Evolutionary conservation across 768 basidiomycete species (phyloP).

Genomic region (Mycena filopes): DNA sequence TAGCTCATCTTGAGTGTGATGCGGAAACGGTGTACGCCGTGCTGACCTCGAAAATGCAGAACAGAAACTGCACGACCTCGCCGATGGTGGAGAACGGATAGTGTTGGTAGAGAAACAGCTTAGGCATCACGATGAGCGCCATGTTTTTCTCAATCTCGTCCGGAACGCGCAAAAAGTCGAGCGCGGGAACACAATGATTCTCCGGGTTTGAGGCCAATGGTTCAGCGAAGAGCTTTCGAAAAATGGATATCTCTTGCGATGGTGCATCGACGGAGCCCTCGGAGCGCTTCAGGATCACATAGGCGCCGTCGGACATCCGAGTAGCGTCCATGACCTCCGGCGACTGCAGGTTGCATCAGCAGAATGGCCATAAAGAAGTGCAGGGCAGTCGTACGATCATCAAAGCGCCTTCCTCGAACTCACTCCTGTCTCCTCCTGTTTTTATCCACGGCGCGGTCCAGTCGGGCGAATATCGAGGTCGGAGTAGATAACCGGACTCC

Average conservation of each 20-base stretch:
- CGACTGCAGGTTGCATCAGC: slow-evolving; percentile 20
- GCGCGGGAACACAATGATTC: too few relatives aligned
- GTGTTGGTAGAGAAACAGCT: too few relatives aligned
- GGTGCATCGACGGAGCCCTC: slow-evolving; percentile 14
- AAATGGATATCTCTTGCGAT: slow-evolving; percentile 1
- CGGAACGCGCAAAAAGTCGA: too few relatives aligned
- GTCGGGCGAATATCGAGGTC: neutral
- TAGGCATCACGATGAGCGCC: too few relatives aligned
- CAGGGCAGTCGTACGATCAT: neutral
- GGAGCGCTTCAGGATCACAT: slow-evolving; percentile 36
- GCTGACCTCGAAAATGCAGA: too few relatives aligned
- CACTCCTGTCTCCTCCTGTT: neutral
- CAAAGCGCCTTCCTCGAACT: neutral
- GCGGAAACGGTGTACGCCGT: too few relatives aligned
- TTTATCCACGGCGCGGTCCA: slow-evolving; percentile 23
- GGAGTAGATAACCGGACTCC: neutral
- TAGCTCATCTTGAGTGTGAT: too few relatives aligned
- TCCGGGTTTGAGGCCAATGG: too few relatives aligned
- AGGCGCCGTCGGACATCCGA: slow-evolving; percentile 29
- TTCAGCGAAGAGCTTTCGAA: too few relatives aligned
- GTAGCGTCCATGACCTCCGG: neutral
- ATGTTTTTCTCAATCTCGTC: too few relatives aligned
- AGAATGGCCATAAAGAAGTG: slow-evolving; percentile 25
- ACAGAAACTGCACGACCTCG: too few relatives aligned
- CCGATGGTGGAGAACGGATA: too few relatives aligned